Evolutionary conservation across 1,139 yeast species (phyloP).

Genomic region (Kodamaea fungicola): DNA sequence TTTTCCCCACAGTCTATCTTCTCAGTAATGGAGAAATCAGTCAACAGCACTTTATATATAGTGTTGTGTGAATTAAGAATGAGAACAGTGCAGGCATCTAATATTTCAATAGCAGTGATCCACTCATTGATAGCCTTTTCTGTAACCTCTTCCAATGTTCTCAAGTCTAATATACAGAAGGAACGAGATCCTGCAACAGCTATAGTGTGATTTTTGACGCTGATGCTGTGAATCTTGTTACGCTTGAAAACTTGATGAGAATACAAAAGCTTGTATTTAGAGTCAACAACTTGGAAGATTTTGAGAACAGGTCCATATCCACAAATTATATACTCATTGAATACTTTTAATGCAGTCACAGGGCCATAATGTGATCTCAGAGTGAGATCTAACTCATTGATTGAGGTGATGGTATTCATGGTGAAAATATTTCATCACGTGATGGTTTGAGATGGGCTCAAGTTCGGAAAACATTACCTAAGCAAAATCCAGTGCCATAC

Average conservation of each 20-base stretch:
- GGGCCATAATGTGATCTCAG: conserved; percentile 64
- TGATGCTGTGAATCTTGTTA: conserved; percentile 79
- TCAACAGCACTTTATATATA: conserved; percentile 47
- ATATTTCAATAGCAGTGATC: conserved; percentile 62
- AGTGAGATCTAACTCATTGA: conserved; percentile 18
- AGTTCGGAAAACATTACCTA: too few relatives aligned
- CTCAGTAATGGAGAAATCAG: conserved; percentile 25
- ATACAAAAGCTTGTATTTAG: conserved; percentile 21
- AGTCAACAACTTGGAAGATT: conserved; percentile 38
- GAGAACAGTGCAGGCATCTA: conserved; percentile 34
- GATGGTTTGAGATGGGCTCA: too few relatives aligned
- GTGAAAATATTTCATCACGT: not conserved
- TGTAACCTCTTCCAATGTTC: conserved; percentile 8
- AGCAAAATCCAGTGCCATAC: too few relatives aligned
- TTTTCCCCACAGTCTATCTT: conserved; percentile 62
- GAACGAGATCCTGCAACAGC: conserved; percentile 75
- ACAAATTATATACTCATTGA: conserved; percentile 41
- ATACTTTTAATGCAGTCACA: conserved; percentile 59
- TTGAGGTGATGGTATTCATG: conserved; percentile 14
- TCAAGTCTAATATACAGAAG: conserved; percentile 40
- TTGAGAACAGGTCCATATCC: conserved; percentile 75
- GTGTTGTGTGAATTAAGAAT: conserved; percentile 81
- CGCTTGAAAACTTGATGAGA: conserved; percentile 52
- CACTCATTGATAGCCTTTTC: conserved; percentile 70
- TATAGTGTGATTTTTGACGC: conserved; percentile 31